Base-by-base conservation (phyloP, 441 rosid genomes). In the Adansonia madagascariensis region DNA sequence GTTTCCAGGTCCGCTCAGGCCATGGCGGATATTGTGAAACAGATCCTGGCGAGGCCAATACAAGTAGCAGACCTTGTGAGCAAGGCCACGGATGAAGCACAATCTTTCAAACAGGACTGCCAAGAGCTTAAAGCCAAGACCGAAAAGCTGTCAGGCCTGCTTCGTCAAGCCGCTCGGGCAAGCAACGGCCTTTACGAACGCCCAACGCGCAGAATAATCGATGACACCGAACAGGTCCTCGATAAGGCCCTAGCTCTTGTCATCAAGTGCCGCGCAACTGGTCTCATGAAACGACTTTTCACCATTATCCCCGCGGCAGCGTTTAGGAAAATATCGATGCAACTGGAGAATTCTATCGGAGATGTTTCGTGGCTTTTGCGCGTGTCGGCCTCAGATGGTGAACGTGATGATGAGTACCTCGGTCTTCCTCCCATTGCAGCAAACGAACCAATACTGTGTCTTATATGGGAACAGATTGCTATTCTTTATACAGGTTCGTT, bases 401-500 rank as follows among this genome's bases (percentile, higher is more conserved):
- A 91, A 77, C 86, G 89, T 18, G 90, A 84, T 47, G 90, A 85
- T 15, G 92, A 86, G 73, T 85, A 85, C 59, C 81, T 31, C 24
- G 24, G 24, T 24, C 24, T 24, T 89, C 43, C 66, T 27, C 66
- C 66, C 70, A 91, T 91, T 52, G 95, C 93, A 0, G 91, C 95
- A 0, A 91, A 91, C 78, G 93, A 91, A 71, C 93, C 95, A 11
- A 91, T 90, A 60, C 76, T 91, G 60, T 86, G 95, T 80, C 86
- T 91, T 61, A 89, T 91, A 14, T 91, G 95, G 95, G 95, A 89
- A 72, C 91, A 91, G 77, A 81, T 91, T 71, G 91, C 95, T 9
- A 85, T 81, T 68, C 88, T 91, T 47, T 84, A 86, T 24, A 88
- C 91, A 6, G 95, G 92, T 43, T 86, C 91, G 4, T 57, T 83